Evolutionary conservation across 345 rosid species (phyloP).

Genomic region (Hirschfeldia incana): DNA sequence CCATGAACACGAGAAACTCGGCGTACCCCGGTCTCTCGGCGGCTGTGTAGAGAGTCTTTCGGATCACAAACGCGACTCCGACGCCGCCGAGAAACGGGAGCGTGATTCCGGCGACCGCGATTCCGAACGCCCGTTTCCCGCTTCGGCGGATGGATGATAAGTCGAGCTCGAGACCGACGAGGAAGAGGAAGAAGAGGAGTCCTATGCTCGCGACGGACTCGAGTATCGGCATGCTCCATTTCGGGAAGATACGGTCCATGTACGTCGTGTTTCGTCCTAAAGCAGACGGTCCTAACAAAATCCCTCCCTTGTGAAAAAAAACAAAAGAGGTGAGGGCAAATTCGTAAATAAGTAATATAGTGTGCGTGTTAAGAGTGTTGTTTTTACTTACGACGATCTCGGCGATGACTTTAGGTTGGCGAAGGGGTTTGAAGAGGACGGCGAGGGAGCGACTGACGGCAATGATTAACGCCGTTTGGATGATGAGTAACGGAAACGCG

Average conservation of each 20-base stretch:
- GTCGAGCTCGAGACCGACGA: constrained; percentile 88
- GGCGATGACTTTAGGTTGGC: constrained; percentile 92
- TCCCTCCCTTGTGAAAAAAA: constrained; percentile 61
- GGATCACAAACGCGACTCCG: constrained; percentile 63
- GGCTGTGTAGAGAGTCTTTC: constrained; percentile 43
- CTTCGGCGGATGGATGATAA: constrained; percentile 61
- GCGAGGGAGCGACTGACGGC: constrained; percentile 66
- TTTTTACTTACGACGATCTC: constrained; percentile 66
- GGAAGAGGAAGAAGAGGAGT: constrained; percentile 83
- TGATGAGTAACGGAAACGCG: constrained; percentile 77
- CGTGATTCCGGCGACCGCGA: constrained; percentile 72
- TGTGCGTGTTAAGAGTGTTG: too few relatives aligned
- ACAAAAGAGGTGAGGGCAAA: not conserved
- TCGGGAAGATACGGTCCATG: constrained; percentile 57
- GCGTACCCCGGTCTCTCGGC: constrained; percentile 58
- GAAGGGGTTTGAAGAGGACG: constrained; percentile 81
- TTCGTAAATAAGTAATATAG: not conserved
- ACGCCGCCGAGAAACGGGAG: constrained; percentile 69
- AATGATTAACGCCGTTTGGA: constrained; percentile 69
- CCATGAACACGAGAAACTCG: constrained; percentile 78
- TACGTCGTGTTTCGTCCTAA: constrained; percentile 59
- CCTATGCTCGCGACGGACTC: constrained; percentile 84
- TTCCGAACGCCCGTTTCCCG: constrained; percentile 66
- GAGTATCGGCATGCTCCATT: constrained; percentile 70
- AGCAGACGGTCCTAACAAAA: constrained; percentile 79